Percentiles rank a stretch among this genome's conserved stretches.
Conservation (phyloP, 495 filamentous ascomycete species). For the Aspergillus homomorphus region DNA sequence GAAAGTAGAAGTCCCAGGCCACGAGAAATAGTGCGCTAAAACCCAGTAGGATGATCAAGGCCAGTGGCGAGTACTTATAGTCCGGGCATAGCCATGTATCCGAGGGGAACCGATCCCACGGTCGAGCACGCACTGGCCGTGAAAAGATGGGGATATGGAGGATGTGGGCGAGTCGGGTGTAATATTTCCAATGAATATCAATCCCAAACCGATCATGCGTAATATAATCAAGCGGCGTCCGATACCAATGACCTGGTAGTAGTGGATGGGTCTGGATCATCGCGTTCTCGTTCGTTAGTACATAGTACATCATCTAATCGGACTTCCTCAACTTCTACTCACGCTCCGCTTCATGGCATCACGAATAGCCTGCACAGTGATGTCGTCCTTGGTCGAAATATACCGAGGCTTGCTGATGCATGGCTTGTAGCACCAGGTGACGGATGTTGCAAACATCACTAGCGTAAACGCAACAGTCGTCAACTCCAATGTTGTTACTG, state of each 20-base stretch:
- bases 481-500: background rate
- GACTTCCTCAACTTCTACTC: background rate
- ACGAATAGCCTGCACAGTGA: conserved; percentile 2
- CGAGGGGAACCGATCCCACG: background rate
- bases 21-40: conserved; percentile 4
- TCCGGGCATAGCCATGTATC: conserved; percentile 1
- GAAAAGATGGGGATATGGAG: too few relatives aligned
- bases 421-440: conserved; percentile 2
- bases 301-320: background rate
- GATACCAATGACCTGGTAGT: background rate
- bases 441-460: conserved; percentile 2
- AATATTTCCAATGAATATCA: too few relatives aligned
- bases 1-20: too few relatives aligned
- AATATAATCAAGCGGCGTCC: too few relatives aligned
- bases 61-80: conserved; percentile 1
- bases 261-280: background rate
- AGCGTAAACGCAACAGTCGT: conserved; percentile 1
- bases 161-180: too few relatives aligned
- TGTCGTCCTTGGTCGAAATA: conserved; percentile 4
- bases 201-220: too few relatives aligned
- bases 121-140: too few relatives aligned
- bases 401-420: background rate
- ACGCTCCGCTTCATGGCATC: background rate
- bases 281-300: too few relatives aligned
- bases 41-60: background rate